Conservation (phyloP, 1,284 basidiomycete genomes). For the Phlebopus sp. region DNA sequence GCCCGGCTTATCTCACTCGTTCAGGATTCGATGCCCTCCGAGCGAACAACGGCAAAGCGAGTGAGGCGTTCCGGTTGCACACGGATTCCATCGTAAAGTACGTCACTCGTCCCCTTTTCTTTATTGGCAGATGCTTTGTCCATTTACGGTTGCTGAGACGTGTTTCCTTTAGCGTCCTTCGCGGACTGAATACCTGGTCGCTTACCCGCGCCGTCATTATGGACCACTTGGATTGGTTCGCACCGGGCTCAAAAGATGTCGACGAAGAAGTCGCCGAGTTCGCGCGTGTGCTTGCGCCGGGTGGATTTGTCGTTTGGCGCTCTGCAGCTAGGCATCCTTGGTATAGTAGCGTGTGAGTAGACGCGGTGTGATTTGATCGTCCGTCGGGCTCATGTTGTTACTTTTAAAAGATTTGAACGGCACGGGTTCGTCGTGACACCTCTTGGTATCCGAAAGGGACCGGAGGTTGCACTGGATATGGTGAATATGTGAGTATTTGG, state of each 20-base stretch:
- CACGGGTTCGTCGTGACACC: slow-evolving; percentile 48
- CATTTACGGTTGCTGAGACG: too few species aligned
- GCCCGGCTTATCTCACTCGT: slow-evolving; percentile 72
- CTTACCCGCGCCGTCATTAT: slow-evolving; percentile 72
- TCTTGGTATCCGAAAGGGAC: slow-evolving; percentile 42
- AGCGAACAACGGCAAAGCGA: slow-evolving; percentile 43
- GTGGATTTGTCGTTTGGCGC: slow-evolving; percentile 70
- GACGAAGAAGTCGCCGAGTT: slow-evolving; percentile 66
- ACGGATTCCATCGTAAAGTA: slow-evolving; percentile 78
- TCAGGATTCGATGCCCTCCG: slow-evolving; percentile 62
- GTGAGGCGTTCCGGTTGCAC: slow-evolving; percentile 73
- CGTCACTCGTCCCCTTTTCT: slow-evolving; percentile 21
- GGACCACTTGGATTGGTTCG: slow-evolving; percentile 82
- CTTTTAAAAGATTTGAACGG: slow-evolving; percentile 35
- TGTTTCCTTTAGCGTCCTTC: slow-evolving; percentile 45
- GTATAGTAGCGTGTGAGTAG: slow-evolving; percentile 61
- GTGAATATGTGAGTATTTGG: slow-evolving; percentile 56
- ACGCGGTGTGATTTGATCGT: not conserved
- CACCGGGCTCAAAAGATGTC: slow-evolving; percentile 55
- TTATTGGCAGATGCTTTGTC: too few species aligned
- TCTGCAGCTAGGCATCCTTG: slow-evolving; percentile 72
- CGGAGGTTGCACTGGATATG: slow-evolving; percentile 51
- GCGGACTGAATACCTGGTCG: slow-evolving; percentile 50
- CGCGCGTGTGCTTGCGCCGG: slow-evolving; percentile 55
- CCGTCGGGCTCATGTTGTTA: not conserved